Evolutionary conservation across 306 rosid genomes (phyloP).

Genomic region (Fragaria ananassa): DNA sequence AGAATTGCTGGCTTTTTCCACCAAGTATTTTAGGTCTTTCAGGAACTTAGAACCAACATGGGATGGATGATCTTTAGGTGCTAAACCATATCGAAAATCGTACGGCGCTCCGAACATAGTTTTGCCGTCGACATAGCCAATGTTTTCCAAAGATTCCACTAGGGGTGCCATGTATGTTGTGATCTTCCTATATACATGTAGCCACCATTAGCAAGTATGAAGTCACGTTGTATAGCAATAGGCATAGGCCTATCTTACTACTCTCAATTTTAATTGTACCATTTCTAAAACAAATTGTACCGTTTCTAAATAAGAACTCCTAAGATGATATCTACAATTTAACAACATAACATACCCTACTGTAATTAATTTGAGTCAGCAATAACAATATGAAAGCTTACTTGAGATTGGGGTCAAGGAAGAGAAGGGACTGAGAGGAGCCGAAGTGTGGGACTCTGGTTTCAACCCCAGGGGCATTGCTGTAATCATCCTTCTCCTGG

Average conservation of each 20-base stretch:
- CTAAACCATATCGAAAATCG: conserved; percentile 87
- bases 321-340: too few relatives aligned
- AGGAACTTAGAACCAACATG: conserved; percentile 73
- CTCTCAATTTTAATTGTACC: not conserved
- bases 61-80: conserved; percentile 62
- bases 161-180: conserved; percentile 69
- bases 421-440: conserved; percentile 63
- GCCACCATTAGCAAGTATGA: not conserved
- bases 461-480: conserved; percentile 58
- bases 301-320: too few relatives aligned
- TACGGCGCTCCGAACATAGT: conserved; percentile 90
- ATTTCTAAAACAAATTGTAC: too few relatives aligned
- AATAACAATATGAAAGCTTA: conserved; percentile 18
- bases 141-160: conserved; percentile 50
- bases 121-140: conserved; percentile 61
- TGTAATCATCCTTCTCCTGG: conserved; percentile 50
- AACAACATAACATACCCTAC: not conserved
- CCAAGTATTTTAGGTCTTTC: conserved; percentile 57
- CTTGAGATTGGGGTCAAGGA: conserved; percentile 76
- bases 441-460: conserved; percentile 76
- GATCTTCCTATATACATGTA: conserved; percentile 37
- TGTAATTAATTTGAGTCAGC: not conserved
- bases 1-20: conserved; percentile 63
- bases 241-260: not conserved
- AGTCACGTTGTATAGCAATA: not conserved